Conservation (phyloP, 257 asterid genomes). For the Scutellaria baicalensis region DNA sequence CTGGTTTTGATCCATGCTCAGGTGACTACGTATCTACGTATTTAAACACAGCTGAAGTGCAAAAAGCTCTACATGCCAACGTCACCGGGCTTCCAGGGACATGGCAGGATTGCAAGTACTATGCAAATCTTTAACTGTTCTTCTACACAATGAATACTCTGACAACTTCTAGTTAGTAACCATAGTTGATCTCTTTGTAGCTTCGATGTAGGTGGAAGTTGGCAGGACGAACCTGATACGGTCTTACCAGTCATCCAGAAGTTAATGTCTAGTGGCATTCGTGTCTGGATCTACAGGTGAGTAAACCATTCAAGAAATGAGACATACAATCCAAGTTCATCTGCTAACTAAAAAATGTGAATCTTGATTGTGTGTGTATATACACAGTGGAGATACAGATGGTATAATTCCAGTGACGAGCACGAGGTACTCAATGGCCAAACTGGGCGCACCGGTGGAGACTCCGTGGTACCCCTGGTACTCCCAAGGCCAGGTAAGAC, state of each 20-base stretch:
- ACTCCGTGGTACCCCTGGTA: constrained; percentile 63
- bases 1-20: constrained; percentile 56
- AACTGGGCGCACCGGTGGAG: constrained; percentile 30
- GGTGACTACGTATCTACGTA: constrained; percentile 23
- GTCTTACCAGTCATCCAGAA: constrained; percentile 43
- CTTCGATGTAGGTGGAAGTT: not conserved
- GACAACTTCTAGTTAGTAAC: not conserved
- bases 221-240: constrained; percentile 40
- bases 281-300: constrained; percentile 51
- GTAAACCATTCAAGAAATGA: not conserved
- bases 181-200: constrained; percentile 3
- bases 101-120: constrained; percentile 52
- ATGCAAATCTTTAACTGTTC: not conserved
- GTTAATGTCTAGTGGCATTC: constrained; percentile 40
- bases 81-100: constrained; percentile 29
- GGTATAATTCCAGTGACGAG: constrained; percentile 46
- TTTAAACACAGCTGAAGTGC: constrained; percentile 42
- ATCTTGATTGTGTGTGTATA: not conserved
- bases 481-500: constrained; percentile 33
- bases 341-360: not conserved
- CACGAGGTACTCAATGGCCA: constrained; percentile 42
- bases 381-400: constrained; percentile 55
- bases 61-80: constrained; percentile 47
- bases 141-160: not conserved
- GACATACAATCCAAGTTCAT: not conserved